A percentile compares a stretch with the other conserved stretches of the same genome.
These are phyloP conservation scores for Syncephalis fuscata DNA, from an alignment of 371 early-diverging fungal genomes.

Conservation along the genomic window DNA sequence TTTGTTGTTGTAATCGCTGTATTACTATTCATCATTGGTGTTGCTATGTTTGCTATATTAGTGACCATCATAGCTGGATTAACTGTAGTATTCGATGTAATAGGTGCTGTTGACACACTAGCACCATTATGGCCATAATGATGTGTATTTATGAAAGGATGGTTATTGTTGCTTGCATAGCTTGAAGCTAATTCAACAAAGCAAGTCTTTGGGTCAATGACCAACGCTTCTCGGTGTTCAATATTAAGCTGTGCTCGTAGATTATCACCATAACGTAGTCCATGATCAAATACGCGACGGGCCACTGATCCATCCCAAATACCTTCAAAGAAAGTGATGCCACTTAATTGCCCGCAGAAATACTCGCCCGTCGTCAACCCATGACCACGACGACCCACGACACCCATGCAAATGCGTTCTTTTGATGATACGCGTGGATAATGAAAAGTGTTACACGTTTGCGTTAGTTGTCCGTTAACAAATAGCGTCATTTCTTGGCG, in stretches of 20 bases:
- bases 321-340: constrained; percentile 17
- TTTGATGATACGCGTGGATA: constrained; percentile 14
- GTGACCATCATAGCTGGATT: no score
- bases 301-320: constrained; percentile 17
- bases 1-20: no score
- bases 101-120: no score
- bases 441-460: constrained; percentile 19
- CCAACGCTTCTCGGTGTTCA: constrained; percentile 6
- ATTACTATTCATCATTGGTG: no score
- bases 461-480: constrained; percentile 19
- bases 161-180: no score
- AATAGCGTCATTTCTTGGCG: constrained; percentile 16
- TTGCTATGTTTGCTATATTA: no score
- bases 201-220: constrained; percentile 2
- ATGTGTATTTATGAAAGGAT: no score
- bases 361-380: constrained; percentile 4
- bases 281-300: constrained; percentile 15
- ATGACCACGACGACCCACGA: constrained; percentile 4
- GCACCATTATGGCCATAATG: no score
- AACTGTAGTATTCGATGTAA: no score
- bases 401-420: constrained; percentile 13
- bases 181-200: neutral
- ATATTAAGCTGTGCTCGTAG: constrained; percentile 13
- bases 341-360: constrained; percentile 18
- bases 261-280: constrained; percentile 15